Conservation (phyloP, 257 asterid genomes). For the Fraxinus quadrangulata region DNA sequence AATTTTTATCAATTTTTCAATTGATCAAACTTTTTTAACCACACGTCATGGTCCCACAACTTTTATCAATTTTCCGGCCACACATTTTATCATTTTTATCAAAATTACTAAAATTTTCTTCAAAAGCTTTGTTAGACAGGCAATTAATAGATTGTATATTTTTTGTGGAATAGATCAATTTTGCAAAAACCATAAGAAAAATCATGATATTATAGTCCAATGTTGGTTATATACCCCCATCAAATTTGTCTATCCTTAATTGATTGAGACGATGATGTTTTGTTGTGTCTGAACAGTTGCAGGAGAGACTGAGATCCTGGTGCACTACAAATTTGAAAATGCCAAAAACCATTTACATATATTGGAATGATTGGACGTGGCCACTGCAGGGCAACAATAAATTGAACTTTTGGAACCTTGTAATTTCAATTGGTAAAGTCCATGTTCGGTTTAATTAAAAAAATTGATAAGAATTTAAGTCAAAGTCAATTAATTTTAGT, state of each 20-base stretch:
- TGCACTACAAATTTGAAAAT: neutral
- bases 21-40: too few species aligned
- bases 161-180: neutral
- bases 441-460: too few species aligned
- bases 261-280: constrained; percentile 21
- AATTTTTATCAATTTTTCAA: too few species aligned
- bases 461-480: too few species aligned
- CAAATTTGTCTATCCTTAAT: constrained; percentile 19
- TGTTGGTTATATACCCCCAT: neutral
- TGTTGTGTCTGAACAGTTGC: constrained; percentile 12
- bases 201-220: constrained; percentile 32
- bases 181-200: constrained; percentile 10
- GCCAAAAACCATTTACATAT: neutral
- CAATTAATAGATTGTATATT: too few species aligned
- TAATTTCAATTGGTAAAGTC: constrained; percentile 17
- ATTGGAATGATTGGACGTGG: constrained; percentile 40
- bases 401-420: constrained; percentile 22
- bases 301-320: neutral
- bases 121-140: too few species aligned
- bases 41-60: too few species aligned
- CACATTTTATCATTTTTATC: too few species aligned
- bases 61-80: too few species aligned
- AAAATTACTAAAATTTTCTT: too few species aligned
- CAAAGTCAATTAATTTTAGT: too few species aligned
- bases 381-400: constrained; percentile 20